Base-by-base conservation (phyloP, 2,329 filamentous ascomycete genomes). In the Tolypocladium ophioglossoides region DNA sequence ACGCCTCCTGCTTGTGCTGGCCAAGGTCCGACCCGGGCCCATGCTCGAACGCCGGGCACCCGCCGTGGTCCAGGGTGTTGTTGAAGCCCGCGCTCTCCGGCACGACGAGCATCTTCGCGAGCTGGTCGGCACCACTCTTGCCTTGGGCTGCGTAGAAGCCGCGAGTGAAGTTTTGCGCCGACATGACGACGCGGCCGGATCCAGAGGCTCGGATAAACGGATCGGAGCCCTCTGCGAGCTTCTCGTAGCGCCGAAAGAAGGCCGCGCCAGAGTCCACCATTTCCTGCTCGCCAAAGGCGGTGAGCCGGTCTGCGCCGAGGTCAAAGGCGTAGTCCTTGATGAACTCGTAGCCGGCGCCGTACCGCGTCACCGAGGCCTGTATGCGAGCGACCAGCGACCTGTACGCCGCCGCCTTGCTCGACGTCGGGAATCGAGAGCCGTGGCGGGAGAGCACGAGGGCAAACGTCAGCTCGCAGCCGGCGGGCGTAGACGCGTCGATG, bases 391-490 rank as follows among this genome's bases (percentile, higher is more conserved):
- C 75, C 10, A 88, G 77, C 6, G 73, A 68, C 40, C 75, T 77
- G 70, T 95, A 96, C 8, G 68, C 65, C 12, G 68, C 65, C 0
- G 84, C 80, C 73, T 91, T 95, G 59, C 74, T 73, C 12, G 72
- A 64, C 0, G 91, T 95, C 1, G 91, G 91, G 65, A 89, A 87
- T 52, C 91, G 82, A 39, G 89, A 88, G 50, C 91, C 91, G 66
- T 96, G 91, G 2, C 91, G 84, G 24, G 89, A 91, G 50, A 96
- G 78, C 27, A 91, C 74, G 63, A 91, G 87, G 1, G 80, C 91
- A 69, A 95, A 92, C 3, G 85, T 92, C 61, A 92, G 72, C 14
- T 79, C 73, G 70, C 91, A 96, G n/a, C 74, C 76, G 0, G 73
- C 60, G 0, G 90, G 91, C 1, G 86, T 72, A 9, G 74, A 73